Evolutionary conservation across 2,329 filamentous ascomycete genomes (phyloP), one percentile per base, ranked within the genome.

Genomic region (Dactylellina haptotyla): DNA sequence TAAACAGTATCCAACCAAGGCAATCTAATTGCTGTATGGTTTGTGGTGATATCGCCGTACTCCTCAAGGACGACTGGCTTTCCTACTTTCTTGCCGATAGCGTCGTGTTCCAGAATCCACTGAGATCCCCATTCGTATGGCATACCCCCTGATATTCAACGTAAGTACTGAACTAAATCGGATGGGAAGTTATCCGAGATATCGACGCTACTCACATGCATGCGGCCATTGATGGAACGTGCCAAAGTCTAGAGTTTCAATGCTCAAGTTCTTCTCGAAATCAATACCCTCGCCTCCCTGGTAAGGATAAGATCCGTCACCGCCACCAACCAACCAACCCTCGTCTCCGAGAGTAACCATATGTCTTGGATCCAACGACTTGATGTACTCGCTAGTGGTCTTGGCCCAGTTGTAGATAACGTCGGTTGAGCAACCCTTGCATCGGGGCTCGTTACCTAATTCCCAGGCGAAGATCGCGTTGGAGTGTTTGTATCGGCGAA

Each of bases 391-490:
- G 25, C 85, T 87, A 1, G 84, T 86, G 3, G 80, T 80, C 41
- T 82, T 81, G 16, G 87, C 87, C 89, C 88, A 90, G 48, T 85
- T 82, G 34, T 83, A 84, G 71, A 90, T 82, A 20, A 88, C 83
- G 5, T 83, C 83, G 0, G 85, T 84, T 41, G 82, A 81, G 78
- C 88, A 90, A 10, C 86, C 84, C 12, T 84, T 82, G 81, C 88
- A 90, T 70, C 88, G 83, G 14, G 88, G 86, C 80, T 90, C 88
- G 76, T 90, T 90, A 65, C 83, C 86, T 1, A 90, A 81, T 77
- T 90, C 88, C 88, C 88, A 90, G 0, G 87, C 87, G 75, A 90
- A 86, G 50, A 90, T 84, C 0, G 88, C 84, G 0, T 85, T 80
- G 0, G 86, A 88, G 73, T 83, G 81, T 48, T 82, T 84, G 80